Evolutionary conservation across 2,329 filamentous ascomycete genomes (phyloP).

Genomic region (Niveomyces coronatus): DNA sequence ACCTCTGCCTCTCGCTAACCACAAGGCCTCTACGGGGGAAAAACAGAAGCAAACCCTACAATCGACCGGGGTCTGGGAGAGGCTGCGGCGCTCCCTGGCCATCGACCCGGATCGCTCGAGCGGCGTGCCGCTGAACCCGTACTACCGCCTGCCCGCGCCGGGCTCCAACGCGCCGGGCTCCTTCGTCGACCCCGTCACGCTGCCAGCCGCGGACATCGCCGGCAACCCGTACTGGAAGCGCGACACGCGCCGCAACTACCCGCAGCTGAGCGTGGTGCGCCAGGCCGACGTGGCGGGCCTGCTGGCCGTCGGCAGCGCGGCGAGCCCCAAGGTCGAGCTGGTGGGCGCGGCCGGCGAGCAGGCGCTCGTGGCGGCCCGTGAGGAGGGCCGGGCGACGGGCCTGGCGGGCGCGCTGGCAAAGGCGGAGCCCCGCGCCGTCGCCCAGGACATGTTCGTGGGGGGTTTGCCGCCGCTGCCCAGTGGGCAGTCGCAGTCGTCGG

Average conservation of each 20-base stretch:
- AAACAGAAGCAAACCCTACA: slow-evolving; percentile 90
- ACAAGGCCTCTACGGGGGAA: too few species aligned
- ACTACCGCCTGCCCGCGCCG: slow-evolving; percentile 73
- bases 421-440: slow-evolving; percentile 40
- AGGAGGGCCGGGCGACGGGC: slow-evolving; percentile 62
- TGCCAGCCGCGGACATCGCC: slow-evolving; percentile 41
- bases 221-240: slow-evolving; percentile 66
- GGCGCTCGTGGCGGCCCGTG: slow-evolving; percentile 63
- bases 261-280: slow-evolving; percentile 64
- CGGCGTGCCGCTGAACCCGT: slow-evolving; percentile 84
- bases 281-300: slow-evolving; percentile 82
- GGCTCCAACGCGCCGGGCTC: slow-evolving; percentile 29
- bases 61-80: slow-evolving; percentile 80
- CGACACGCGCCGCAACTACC: slow-evolving; percentile 74
- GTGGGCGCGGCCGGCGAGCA: slow-evolving; percentile 50
- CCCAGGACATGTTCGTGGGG: slow-evolving; percentile 55
- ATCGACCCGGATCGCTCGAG: slow-evolving; percentile 83
- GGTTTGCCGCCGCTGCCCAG: slow-evolving; percentile 82
- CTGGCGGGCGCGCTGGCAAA: slow-evolving; percentile 63
- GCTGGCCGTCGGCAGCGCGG: slow-evolving; percentile 73
- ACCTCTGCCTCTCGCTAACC: too few species aligned
- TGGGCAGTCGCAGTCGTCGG: slow-evolving; percentile 46
- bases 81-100: slow-evolving; percentile 64
- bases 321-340: slow-evolving; percentile 70
- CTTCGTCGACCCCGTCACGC: slow-evolving; percentile 40